phyloP scores from a whole-genome alignment of 108 stramenopile genomes.

The Discostella stelligeroides region DNA sequence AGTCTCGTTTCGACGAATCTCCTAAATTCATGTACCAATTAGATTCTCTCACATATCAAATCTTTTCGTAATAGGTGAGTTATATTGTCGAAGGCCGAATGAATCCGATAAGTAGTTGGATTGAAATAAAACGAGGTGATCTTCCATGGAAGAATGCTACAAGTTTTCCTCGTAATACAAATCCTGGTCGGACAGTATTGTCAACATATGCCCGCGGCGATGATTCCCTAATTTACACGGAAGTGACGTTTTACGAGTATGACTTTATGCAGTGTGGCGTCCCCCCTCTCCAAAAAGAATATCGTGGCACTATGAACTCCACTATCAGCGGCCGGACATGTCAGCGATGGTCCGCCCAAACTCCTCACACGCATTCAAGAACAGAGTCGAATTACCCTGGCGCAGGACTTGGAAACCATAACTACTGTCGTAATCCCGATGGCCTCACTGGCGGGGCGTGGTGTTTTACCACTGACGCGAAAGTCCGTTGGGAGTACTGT shows the following conservation, averaged over 20 bases:
- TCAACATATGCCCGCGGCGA: slow-evolving; percentile 15
- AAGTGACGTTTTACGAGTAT: slow-evolving; percentile 6
- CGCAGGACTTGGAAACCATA: slow-evolving; percentile 4
- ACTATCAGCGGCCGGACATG: slow-evolving; percentile 6
- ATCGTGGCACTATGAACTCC: slow-evolving; percentile 18
- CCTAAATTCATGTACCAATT: too few relatives aligned
- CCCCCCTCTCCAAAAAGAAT: slow-evolving; percentile 5
- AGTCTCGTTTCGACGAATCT: too few relatives aligned
- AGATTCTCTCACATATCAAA: too few relatives aligned
- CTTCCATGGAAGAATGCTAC: slow-evolving; percentile 21
- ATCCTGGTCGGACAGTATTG: background rate
- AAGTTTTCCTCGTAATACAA: slow-evolving; percentile 11
- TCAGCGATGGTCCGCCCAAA: slow-evolving; percentile 7
- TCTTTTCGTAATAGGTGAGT: slow-evolving; percentile 55
- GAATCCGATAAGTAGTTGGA: slow-evolving; percentile 44
- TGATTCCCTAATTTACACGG: slow-evolving; percentile 6
- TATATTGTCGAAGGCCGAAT: slow-evolving; percentile 45
- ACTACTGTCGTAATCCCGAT: slow-evolving; percentile 31
- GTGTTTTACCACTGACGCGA: slow-evolving; percentile 20
- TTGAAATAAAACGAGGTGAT: slow-evolving; percentile 56
- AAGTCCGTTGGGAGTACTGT: background rate
- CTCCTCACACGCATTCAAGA: background rate
- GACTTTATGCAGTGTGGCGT: slow-evolving; percentile 1
- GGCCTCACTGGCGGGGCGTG: slow-evolving; percentile 9
- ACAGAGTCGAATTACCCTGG: slow-evolving; percentile 1